Evolutionary conservation across 768 basidiomycete genomes (phyloP), one percentile per base, ranked within the genome.

Genomic region (Kwoniella heveanensis): DNA sequence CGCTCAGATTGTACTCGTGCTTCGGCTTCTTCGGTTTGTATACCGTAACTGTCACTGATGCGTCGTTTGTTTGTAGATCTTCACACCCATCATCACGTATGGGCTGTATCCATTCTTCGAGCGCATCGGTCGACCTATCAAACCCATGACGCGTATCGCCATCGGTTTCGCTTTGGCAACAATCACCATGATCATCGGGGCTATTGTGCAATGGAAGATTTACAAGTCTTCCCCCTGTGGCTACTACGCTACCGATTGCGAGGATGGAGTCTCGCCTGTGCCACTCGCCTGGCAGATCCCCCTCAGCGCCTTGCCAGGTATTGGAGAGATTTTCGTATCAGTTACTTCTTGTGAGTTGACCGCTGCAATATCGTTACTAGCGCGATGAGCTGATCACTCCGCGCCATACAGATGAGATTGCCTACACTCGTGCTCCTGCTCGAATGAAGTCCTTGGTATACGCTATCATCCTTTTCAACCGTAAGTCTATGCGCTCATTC

Each of bases 171-270:
- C 57, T 17, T 59, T 70, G 19, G 68, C 51, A 22, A 44, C 61
- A 6, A 61, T 62, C 50, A 60, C 49, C 50, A 78, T 77, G 76
- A 60, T 75, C 53, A 56, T 69, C 55, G 72, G 69, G 10, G 77
- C 77, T 24, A 72, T 80, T 54, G 57, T 80, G 17, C 79, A 80
- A 54, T 77, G 71, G 74, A 62, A 65, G 46, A 67, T 80, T 12
- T 78, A 77, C 60, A 30, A 64, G 58, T 69, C 69, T 2, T 72
- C 68, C 17, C 72, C 76, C 15, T 78, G 77, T 57, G 79, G 79
- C 9, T 67, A 74, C 60, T 68, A 67, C 44, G 79, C 77, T 6
- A 70, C 76, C 1, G 67, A 60, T 36, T 76, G 73, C 49, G 46
- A 60, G 30, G 62, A 64, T 21, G 57, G 57, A 22, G 60, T 60